These are phyloP conservation scores for Sporothrix brunneoviolacea DNA, from an alignment of 2,329 filamentous ascomycete genomes.

Conservation along the genomic window DNA sequence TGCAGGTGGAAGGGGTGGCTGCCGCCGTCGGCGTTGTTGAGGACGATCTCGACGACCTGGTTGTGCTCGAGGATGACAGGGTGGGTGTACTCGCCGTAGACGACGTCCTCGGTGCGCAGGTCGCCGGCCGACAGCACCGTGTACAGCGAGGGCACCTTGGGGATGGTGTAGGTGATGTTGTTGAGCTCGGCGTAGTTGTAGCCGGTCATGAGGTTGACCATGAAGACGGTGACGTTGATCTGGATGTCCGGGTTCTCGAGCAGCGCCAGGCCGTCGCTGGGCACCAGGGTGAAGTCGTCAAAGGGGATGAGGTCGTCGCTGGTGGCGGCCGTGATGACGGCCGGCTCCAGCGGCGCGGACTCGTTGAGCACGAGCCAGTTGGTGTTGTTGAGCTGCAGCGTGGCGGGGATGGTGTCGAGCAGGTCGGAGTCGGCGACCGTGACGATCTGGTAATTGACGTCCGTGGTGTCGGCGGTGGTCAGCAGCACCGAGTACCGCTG, in stretches of 20 bases:
- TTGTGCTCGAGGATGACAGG: conserved; percentile 61
- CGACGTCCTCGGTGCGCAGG: conserved; percentile 46
- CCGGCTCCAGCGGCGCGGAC: conserved; percentile 38
- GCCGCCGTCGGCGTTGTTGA: conserved; percentile 69
- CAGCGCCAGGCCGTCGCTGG: conserved; percentile 57
- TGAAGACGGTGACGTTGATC: conserved; percentile 57
- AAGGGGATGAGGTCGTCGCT: conserved; percentile 55
- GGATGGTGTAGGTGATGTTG: conserved; percentile 65
- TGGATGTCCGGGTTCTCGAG: conserved; percentile 55
- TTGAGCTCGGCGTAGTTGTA: conserved; percentile 60
- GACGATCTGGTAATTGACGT: conserved; percentile 60
- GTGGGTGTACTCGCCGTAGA: conserved; percentile 63
- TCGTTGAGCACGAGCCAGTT: conserved; percentile 58
- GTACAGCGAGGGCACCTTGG: conserved; percentile 75
- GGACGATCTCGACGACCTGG: conserved; percentile 63
- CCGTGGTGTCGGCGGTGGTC: conserved; percentile 56
- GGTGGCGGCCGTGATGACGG: conserved; percentile 10
- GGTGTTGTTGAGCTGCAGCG: conserved; percentile 62
- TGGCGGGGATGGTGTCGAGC: conserved; percentile 61
- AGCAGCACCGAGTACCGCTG: conserved; percentile 59
- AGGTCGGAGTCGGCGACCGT: conserved; percentile 39
- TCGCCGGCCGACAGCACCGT: conserved; percentile 58
- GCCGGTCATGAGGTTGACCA: conserved; percentile 52
- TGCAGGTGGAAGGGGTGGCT: conserved; percentile 75
- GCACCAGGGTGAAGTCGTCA: conserved; percentile 67